Evolutionary conservation across 306 rosid genomes (phyloP).

Genomic region (Acacia acuminata): DNA sequence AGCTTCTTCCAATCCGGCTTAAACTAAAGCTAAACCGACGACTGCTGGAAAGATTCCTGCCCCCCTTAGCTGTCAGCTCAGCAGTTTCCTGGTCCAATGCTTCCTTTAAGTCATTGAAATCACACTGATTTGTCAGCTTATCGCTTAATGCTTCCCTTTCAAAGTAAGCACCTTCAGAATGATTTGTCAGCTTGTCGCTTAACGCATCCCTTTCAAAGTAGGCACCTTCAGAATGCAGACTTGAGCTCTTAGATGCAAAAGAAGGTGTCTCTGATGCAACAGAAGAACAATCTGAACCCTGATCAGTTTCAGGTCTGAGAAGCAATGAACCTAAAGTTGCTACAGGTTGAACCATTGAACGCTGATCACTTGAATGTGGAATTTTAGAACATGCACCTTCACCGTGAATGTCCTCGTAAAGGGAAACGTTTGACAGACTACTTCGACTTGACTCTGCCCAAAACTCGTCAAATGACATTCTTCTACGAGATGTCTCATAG

Average conservation of each 20-base stretch:
- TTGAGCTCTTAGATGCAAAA: slow-evolving; percentile 38
- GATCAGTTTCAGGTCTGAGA: slow-evolving; percentile 30
- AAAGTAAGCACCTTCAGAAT: slow-evolving; percentile 29
- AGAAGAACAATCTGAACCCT: slow-evolving; percentile 39
- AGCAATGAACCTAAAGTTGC: slow-evolving; percentile 35
- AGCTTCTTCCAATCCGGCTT: slow-evolving; percentile 73
- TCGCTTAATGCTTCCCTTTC: slow-evolving; percentile 31
- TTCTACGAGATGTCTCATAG: slow-evolving; percentile 35
- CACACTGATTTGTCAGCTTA: slow-evolving; percentile 34
- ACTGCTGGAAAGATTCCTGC: slow-evolving; percentile 54
- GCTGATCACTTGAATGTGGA: slow-evolving; percentile 48
- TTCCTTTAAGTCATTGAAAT: slow-evolving; percentile 32
- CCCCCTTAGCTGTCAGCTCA: slow-evolving; percentile 40
- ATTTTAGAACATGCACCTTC: slow-evolving; percentile 50
- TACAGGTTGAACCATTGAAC: slow-evolving; percentile 37
- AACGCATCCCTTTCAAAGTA: slow-evolving; percentile 29
- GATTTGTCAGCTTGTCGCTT: slow-evolving; percentile 25
- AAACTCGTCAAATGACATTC: slow-evolving; percentile 44
- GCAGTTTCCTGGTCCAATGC: slow-evolving; percentile 44
- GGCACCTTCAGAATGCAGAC: slow-evolving; percentile 35
- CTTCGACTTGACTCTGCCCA: slow-evolving; percentile 46
- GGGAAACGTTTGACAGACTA: slow-evolving; percentile 50
- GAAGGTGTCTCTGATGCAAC: slow-evolving; percentile 31
- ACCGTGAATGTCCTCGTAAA: slow-evolving; percentile 40
- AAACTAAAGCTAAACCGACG: slow-evolving; percentile 71